Evolutionary conservation across 83 land plant genomes (phyloP), one percentile per base, ranked within the genome.

Genomic region (Isoetes engelmannii): DNA sequence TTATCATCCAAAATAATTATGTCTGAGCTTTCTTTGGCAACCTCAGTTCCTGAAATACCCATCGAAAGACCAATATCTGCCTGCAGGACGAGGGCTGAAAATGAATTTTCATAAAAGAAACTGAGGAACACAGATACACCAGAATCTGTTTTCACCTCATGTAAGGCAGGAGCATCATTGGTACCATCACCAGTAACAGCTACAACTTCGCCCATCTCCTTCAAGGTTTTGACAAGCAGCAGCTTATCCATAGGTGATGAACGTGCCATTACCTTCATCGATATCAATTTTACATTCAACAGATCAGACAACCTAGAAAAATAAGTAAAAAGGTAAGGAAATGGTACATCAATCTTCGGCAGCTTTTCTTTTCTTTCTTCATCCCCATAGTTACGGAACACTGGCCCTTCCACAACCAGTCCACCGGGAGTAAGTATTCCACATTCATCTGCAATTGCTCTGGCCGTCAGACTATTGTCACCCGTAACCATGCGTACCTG

Each of bases 321-420:
- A 28, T 28, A 28, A 28, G 37, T 28, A 2, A 2, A 28, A 0
- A 28, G 37, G 37, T 28, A 28, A 28, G 37, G 37, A 28, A 12
- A 18, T 19, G 28, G 12, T 59, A 59, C 62, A 12, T 59, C 62
- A 18, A 59, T 18, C 20, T 59, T 59, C 1, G 62, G 62, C 28
- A 59, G 28, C 18, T 19, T 0, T 58, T 71, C 49, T 48, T 41
- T 55, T 79, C 72, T 80, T 55, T 71, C 69, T 47, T 70, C 74
- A 53, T 46, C 63, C 58, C 64, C 48, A 57, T 57, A 58, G 46
- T 43, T 64, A 47, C 75, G 70, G 61, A 80, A 80, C 18, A 70
- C 74, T 65, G 68, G 72, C 28, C 82, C 82, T 71, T 80, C 79
- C 8, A 80, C 47, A 10, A 64, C 67, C 44, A 44, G 12, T 1